These are phyloP conservation scores for Lunularia cruciata DNA, from an alignment of 225 moss, liverwort and hornwort genomes.

Conservation along the genomic window DNA sequence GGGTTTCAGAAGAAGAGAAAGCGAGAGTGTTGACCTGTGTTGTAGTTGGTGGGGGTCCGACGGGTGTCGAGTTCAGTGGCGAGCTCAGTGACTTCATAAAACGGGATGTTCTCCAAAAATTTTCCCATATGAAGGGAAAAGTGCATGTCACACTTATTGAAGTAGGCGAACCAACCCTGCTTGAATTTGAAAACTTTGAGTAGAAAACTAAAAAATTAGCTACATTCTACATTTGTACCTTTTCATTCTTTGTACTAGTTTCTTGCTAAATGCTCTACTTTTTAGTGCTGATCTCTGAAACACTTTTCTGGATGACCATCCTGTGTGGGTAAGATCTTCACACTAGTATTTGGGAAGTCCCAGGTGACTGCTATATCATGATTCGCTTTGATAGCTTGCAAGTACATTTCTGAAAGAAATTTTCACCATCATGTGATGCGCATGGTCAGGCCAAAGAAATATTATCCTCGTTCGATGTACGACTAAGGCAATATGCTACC, in stretches of 20 bases:
- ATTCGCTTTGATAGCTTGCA: too few relatives aligned
- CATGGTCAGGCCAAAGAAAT: conserved; percentile 63
- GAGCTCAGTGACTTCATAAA: conserved; percentile 91
- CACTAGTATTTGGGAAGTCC: too few relatives aligned
- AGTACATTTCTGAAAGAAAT: too few relatives aligned
- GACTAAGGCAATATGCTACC: conserved; percentile 71
- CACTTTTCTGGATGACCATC: too few relatives aligned
- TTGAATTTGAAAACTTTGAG: too few relatives aligned
- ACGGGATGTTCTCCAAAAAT: conserved; percentile 67
- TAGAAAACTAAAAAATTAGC: too few relatives aligned
- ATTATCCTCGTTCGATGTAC: conserved; percentile 74
- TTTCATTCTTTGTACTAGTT: too few relatives aligned
- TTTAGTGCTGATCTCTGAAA: too few relatives aligned
- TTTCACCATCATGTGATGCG: neutral
- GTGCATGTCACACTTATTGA: conserved; percentile 81
- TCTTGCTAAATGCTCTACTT: too few relatives aligned
- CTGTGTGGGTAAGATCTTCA: too few relatives aligned
- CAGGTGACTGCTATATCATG: too few relatives aligned
- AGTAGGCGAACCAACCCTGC: conserved; percentile 28
- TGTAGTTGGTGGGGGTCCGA: conserved; percentile 91
- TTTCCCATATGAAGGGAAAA: conserved; percentile 63
- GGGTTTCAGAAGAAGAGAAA: conserved; percentile 57
- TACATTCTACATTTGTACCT: too few relatives aligned
- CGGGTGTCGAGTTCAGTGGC: conserved; percentile 93
- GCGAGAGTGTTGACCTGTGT: conserved; percentile 67